Evolutionary conservation across 2,329 filamentous ascomycete species (phyloP), one percentile per base, ranked within the genome.

Genomic region (Alternaria hordeiaustralica): DNA sequence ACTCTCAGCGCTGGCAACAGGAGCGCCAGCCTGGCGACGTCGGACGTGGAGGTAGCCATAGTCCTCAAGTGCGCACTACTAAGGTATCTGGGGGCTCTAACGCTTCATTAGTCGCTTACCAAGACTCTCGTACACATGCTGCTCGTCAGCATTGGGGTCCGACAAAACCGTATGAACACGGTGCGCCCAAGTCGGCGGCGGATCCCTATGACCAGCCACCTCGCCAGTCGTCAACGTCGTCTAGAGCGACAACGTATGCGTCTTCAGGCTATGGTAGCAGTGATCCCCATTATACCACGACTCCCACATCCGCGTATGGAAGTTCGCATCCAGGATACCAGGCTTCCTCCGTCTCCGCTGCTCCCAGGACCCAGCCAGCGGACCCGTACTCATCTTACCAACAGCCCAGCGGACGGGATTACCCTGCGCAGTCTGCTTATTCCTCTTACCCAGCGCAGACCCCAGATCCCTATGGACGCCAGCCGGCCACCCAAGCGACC

Each of bases 31-130:
- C 75, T 64, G 71, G 66, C 65, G 72, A 80, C 55, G 67, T 71
- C 75, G 59, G 59, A 56, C 77, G 82, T 81, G 82, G 83, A 83
- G 83, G 83, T 84, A 85, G 81, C 65, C 71, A 74, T 56, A 74
- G 71, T 78, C 77, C 78, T 77, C 77, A 77, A 67, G 71, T 73
- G 74, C 74, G 74, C 71, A 74, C 75, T 74, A 73, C 73, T 65
- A 78, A 78, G 78, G 77, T 81, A 78, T 79, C 79, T 71, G 80
- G 77, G 81, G 77, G 75, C 75, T 82, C 77, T 84, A 80, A 82
- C 81, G 77, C 75, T 74, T 75, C 71, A 79, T 72, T 78, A 83
- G 81, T 78, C 70, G 71, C 77, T 72, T 80, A 82, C 71, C 74
- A 81, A 76, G 78, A 83, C 65, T 81, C 81, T 59, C 75, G 75